Evolutionary conservation across 345 rosid genomes (phyloP).

Genomic region (Populus deltoides): DNA sequence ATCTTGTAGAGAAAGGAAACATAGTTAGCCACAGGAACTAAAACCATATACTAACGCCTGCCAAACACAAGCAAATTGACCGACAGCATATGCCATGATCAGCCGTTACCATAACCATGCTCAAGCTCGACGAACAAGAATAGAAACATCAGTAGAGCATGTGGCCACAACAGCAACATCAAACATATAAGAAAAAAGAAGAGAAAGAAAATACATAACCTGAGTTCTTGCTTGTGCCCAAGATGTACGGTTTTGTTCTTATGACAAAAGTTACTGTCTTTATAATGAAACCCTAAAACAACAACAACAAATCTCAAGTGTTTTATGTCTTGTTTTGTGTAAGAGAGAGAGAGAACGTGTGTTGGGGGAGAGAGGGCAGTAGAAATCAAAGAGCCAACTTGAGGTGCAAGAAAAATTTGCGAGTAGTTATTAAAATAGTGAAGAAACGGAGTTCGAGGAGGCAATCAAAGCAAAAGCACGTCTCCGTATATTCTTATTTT

Average conservation of each 20-base stretch:
- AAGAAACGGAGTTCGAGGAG: background rate
- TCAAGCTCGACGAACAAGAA: background rate
- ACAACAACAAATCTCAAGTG: background rate
- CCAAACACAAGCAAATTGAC: background rate
- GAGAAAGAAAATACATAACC: conserved; percentile 18
- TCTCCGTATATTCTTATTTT: background rate
- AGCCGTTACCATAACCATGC: background rate
- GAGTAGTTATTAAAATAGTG: background rate
- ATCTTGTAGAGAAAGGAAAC: background rate
- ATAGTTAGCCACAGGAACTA: background rate
- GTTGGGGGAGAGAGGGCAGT: background rate
- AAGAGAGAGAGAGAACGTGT: background rate
- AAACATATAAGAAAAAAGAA: background rate
- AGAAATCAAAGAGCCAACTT: conserved; percentile 21
- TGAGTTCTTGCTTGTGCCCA: conserved; percentile 12
- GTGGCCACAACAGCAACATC: background rate
- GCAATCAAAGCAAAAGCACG: background rate
- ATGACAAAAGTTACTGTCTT: background rate
- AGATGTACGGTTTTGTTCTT: conserved; percentile 19
- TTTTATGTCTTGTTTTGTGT: background rate
- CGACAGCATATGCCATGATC: background rate
- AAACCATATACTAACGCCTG: background rate
- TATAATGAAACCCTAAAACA: background rate
- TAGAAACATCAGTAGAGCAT: background rate
- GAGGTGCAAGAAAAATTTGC: conserved; percentile 28